Base-by-base conservation (phyloP, 2,329 filamentous ascomycete species). In the Neurospora sp. region DNA sequence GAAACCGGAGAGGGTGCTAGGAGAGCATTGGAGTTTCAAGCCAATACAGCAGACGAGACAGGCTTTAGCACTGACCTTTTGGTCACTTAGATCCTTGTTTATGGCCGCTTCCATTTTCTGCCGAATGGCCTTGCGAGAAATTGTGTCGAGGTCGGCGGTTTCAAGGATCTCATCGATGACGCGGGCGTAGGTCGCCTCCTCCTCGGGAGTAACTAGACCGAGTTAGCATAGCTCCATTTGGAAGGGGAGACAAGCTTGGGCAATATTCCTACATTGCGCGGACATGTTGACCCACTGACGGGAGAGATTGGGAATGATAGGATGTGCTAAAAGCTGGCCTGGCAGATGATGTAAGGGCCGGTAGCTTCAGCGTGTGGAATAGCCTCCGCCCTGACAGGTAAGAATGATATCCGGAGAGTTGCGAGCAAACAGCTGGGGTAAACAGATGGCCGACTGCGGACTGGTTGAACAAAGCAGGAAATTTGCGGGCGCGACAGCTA, bases 71-170 rank as follows among this genome's bases (percentile, higher is more conserved):
- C 23, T 17, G 77, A 87, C 87, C 82, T 89, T 90, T 76, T 89
- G 85, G 2, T 84, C 82, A 72, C 82, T 85, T 69, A 90, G 78
- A 74, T 89, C 87, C 74, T 86, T 86, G 67, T 85, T 85, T 52
- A 89, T 79, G 36, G 83, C 82, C 67, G 79, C 78, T 77, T 89
- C 84, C 62, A 90, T 80, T 2, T 84, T 85, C 73, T 85, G 82
- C 68, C 87, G 85, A 70, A 90, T 85, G 79, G 86, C 88, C 77
- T 89, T 90, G 72, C 87, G 84, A 38, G 87, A 87, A 68, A 90
- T 85, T n/a, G 87, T 89, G 74, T 85, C 82, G 52, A 90, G 84
- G 73, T 90, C 86, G 69, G 85, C 85, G 11, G 82, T 85, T 36
- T 81, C 81, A 28, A 90, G 83, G 72, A 90, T 89, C 52, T 78